phyloP scores from a whole-genome alignment of 2,329 filamentous ascomycete species.

The Penicillium sp. region DNA sequence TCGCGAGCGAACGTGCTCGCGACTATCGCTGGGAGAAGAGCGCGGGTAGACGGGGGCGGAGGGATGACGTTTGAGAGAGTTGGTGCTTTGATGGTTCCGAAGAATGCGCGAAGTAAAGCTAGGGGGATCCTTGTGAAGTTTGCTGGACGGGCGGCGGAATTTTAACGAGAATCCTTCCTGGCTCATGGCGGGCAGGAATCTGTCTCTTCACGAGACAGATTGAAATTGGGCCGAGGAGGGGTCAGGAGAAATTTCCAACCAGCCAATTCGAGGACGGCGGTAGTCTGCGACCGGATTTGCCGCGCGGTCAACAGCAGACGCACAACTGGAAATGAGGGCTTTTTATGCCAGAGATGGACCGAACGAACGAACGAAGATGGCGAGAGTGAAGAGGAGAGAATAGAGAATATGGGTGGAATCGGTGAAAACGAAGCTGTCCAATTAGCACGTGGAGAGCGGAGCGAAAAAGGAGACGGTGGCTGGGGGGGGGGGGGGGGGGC shows the following conservation, averaged over 20 bases:
- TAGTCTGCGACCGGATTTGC: conserved; percentile 3
- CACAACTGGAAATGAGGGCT: conserved; percentile 11
- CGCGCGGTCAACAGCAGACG: conserved; percentile 3
- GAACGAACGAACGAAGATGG: background rate
- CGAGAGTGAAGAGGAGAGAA: background rate
- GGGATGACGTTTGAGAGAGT: conserved; percentile 51
- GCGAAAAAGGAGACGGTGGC: conserved; percentile 12
- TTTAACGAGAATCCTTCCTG: conserved; percentile 43
- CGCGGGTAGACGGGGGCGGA: conserved; percentile 52
- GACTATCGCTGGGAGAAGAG: conserved; percentile 43
- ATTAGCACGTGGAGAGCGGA: conserved; percentile 21
- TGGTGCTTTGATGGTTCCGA: conserved; percentile 48
- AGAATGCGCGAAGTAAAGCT: conserved; percentile 46
- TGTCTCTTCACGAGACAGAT: conserved; percentile 30
- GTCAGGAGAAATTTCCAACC: conserved; percentile 27
- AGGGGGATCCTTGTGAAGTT: conserved; percentile 51
- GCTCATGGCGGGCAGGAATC: conserved; percentile 37
- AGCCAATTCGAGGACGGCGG: conserved; percentile 19
- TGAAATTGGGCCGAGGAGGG: conserved; percentile 33
- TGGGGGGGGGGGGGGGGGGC: conserved; percentile 4
- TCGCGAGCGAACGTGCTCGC: conserved; percentile 49
- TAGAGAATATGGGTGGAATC: conserved; percentile 1
- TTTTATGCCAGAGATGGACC: background rate
- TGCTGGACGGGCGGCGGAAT: conserved; percentile 47
- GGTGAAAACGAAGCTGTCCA: conserved; percentile 6